Evolutionary conservation across 2,329 filamentous ascomycete genomes (phyloP).

Genomic region (Hypoxylon sp.): DNA sequence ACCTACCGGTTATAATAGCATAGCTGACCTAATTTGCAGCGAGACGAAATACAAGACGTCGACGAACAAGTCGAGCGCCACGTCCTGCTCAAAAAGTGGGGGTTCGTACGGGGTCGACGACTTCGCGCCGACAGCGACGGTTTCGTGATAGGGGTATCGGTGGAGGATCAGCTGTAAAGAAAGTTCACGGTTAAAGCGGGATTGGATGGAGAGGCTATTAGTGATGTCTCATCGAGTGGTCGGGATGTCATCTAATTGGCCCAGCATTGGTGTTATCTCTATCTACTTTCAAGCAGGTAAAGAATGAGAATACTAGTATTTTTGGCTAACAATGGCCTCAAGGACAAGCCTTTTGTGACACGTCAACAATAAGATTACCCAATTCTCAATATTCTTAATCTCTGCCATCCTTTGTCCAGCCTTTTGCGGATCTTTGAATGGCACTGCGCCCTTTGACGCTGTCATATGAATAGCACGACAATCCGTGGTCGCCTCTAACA

Average conservation of each 20-base stretch:
- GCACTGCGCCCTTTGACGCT: background rate
- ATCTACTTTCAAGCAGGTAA: no score
- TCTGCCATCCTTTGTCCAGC: background rate
- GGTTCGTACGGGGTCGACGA: conserved; percentile 51
- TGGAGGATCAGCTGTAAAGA: background rate
- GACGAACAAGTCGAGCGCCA: conserved; percentile 53
- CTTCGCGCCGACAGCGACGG: conserved; percentile 21
- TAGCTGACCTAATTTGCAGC: conserved; percentile 36
- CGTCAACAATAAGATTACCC: background rate
- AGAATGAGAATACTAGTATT: no score
- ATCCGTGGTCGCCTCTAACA: background rate
- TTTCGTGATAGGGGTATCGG: background rate
- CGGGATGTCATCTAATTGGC: background rate
- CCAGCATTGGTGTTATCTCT: background rate
- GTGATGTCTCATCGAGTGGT: background rate
- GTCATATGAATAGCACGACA: background rate
- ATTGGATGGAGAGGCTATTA: background rate
- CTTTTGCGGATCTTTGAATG: background rate
- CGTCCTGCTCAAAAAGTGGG: conserved; percentile 54
- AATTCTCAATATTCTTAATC: background rate
- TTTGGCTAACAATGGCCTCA: no score
- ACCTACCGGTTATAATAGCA: background rate
- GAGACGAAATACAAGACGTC: conserved; percentile 53
- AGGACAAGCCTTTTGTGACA: no score
- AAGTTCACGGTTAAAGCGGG: background rate